phyloP scores from a whole-genome alignment of 352 stramenopile species.

The Globisporangium acanthophoron region DNA sequence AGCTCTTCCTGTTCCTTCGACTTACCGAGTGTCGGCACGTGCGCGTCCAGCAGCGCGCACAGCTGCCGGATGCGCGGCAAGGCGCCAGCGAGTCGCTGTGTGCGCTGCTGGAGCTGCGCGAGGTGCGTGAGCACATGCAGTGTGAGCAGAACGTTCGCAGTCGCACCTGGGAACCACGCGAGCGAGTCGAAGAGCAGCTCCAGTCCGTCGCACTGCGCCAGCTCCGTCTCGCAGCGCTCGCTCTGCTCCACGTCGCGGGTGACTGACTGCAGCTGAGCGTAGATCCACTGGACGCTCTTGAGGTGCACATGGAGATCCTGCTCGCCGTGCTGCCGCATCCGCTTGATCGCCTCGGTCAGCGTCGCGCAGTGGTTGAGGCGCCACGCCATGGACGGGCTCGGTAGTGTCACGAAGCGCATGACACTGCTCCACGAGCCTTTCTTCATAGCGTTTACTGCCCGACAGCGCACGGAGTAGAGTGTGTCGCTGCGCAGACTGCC shows the following conservation, averaged over 20 bases:
- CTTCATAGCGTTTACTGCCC: slow-evolving; percentile 38
- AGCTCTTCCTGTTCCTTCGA: slow-evolving; percentile 7
- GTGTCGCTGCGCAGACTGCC: slow-evolving; percentile 22
- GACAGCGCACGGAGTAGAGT: slow-evolving; percentile 50
- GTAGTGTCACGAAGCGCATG: slow-evolving; percentile 45
- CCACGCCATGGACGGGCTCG: slow-evolving; percentile 50
- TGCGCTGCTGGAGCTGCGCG: slow-evolving; percentile 15
- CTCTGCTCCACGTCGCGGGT: slow-evolving; percentile 17
- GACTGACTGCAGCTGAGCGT: slow-evolving; percentile 27
- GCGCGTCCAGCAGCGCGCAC: slow-evolving; percentile 17
- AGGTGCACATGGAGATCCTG: slow-evolving; percentile 23
- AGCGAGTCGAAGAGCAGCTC: slow-evolving; percentile 24
- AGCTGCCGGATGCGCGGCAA: slow-evolving; percentile 19
- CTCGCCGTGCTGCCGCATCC: slow-evolving; percentile 22
- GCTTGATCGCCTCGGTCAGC: slow-evolving; percentile 36
- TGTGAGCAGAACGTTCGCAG: slow-evolving; percentile 18
- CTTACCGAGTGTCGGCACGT: slow-evolving; percentile 11
- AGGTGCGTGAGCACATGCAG: slow-evolving; percentile 28
- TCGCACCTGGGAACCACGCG: slow-evolving; percentile 16
- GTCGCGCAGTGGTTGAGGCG: slow-evolving; percentile 42
- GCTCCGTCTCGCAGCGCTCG: slow-evolving; percentile 25
- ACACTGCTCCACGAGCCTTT: slow-evolving; percentile 47
- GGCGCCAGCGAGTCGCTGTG: slow-evolving; percentile 22
- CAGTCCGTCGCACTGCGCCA: slow-evolving; percentile 21
- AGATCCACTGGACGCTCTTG: slow-evolving; percentile 50